These are phyloP conservation scores for Calocybe gangraenosa DNA, from an alignment of 768 basidiomycete species.

Conservation along the genomic window DNA sequence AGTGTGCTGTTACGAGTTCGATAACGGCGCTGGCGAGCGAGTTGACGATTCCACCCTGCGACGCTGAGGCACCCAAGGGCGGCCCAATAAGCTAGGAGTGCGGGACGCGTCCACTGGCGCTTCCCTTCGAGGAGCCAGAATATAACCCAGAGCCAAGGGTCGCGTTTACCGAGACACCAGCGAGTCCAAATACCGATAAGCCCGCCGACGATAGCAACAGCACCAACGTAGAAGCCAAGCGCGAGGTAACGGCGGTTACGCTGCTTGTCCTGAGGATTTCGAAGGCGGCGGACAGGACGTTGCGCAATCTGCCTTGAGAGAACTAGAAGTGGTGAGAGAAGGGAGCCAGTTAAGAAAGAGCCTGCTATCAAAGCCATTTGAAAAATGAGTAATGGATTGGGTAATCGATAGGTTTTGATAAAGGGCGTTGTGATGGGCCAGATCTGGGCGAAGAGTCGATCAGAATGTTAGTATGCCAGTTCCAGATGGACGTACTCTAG, in stretches of 20 bases:
- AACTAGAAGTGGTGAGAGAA: conserved; percentile 90
- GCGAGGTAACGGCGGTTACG: conserved; percentile 82
- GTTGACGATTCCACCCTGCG: conserved; percentile 91
- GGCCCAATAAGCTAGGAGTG: conserved; percentile 83
- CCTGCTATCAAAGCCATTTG: conserved; percentile 93
- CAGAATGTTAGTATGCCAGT: not conserved
- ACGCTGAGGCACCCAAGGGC: conserved; percentile 77
- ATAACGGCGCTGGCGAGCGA: conserved; percentile 72
- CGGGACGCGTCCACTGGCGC: conserved; percentile 74
- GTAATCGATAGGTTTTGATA: conserved; percentile 89
- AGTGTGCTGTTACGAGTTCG: conserved; percentile 40
- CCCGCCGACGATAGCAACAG: conserved; percentile 72
- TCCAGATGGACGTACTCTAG: conserved; percentile 51
- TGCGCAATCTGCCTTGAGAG: conserved; percentile 91
- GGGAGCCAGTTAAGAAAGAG: conserved; percentile 86
- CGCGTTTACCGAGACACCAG: conserved; percentile 74
- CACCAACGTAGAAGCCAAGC: conserved; percentile 75
- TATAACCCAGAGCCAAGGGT: conserved; percentile 86
- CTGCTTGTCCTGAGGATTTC: conserved; percentile 79
- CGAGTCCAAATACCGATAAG: conserved; percentile 91
- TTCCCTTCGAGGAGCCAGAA: conserved; percentile 75
- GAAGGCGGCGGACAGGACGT: conserved; percentile 75
- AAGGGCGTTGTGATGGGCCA: conserved; percentile 76
- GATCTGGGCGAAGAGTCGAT: conserved; percentile 43
- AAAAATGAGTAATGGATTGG: conserved; percentile 87